Percentiles rank a stretch among this genome's conserved stretches.
These are phyloP conservation scores for Eruca vesicaria DNA, from an alignment of 441 rosid species.

Conservation along the genomic window DNA sequence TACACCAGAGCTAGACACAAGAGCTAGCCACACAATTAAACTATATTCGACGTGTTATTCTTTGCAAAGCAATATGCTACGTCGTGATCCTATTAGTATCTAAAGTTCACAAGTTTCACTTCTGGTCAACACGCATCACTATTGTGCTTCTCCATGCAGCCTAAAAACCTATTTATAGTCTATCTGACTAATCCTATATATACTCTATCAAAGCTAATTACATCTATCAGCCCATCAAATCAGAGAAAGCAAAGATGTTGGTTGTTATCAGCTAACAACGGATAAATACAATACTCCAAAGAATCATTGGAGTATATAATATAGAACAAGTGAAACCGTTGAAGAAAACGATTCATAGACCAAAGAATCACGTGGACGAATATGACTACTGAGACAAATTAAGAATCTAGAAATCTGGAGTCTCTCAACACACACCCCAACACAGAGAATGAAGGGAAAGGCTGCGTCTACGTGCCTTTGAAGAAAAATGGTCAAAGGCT, in stretches of 20 bases:
- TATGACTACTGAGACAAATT: background rate
- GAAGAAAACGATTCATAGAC: background rate
- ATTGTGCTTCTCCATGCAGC: conserved; percentile 19
- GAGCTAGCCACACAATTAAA: background rate
- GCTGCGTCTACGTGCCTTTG: conserved; percentile 2
- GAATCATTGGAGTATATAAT: background rate
- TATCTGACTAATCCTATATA: background rate
- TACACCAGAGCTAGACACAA: background rate
- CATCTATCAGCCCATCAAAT: background rate
- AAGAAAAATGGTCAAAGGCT: conserved; percentile 4
- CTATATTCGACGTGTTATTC: background rate
- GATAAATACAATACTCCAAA: background rate
- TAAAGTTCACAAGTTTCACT: background rate
- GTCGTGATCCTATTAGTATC: background rate
- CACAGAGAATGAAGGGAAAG: background rate
- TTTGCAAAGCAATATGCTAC: background rate
- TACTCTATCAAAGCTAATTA: background rate
- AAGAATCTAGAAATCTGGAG: background rate
- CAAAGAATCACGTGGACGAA: background rate
- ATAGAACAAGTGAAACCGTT: background rate
- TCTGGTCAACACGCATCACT: background rate
- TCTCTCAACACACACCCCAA: background rate
- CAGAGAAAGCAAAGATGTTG: background rate
- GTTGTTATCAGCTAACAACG: background rate
- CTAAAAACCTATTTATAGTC: background rate